Base-by-base conservation (phyloP, 257 asterid genomes). In the Verbena officinalis region DNA sequence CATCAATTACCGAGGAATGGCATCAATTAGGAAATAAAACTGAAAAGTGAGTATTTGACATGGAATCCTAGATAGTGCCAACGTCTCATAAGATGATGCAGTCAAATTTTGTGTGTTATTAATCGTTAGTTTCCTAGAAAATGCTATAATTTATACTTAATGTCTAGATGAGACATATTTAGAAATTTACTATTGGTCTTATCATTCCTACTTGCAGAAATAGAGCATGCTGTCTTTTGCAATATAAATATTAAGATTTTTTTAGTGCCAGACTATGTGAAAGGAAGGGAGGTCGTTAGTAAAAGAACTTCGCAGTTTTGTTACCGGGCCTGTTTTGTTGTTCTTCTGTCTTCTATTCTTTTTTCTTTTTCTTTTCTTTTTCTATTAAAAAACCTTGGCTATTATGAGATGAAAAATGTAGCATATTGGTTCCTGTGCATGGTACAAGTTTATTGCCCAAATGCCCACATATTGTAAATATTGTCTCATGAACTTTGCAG, bases 401-500 rank as follows among this genome's bases (percentile, higher is more conserved):
- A 10, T 13, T 10, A 10, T 27, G 1, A n/a, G 55, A 36, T 55
- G 36, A 30, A 55, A 24, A 38, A 9, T 19, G 17, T n/a, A 27
- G 33, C 53, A 42, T 34, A 48, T 49, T 33, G 5, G 30, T 33
- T 33, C 30, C 1, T 44, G 11, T 15, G 16, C 52, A 17, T 43
- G 21, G n/a, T 14, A 22, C 14, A 54, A n/a, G 12, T 24, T 55
- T 2, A 39, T 66, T 5, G 13, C 16, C 15, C 8, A n/a, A 39
- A 61, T 5, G 13, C 16, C 15, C 8, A n/a, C 55, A 30, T 43
- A 31, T 44, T 49, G 49, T 52, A 49, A 62, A 66, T 52, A 57
- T 64, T 24, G 36, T 62, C 39, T 33, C 13, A 8, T 62, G 8
- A 33, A 59, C 56, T 75, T 68, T 83, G 77, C 60, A 93, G 99